These are phyloP conservation scores for Rhizophagus clarus DNA, from an alignment of 192 early-diverging fungal genomes.

Conservation along the genomic window DNA sequence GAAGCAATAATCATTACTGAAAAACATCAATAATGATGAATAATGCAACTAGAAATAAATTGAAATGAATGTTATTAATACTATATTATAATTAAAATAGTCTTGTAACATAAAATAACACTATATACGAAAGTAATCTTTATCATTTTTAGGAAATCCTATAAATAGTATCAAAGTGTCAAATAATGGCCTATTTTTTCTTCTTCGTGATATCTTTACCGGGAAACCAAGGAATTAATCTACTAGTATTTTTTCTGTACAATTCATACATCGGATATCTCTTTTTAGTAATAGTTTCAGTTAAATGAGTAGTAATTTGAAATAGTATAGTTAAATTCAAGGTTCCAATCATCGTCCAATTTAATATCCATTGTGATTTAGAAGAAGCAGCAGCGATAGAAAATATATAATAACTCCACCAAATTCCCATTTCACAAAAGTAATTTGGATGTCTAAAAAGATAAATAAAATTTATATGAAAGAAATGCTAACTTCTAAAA, in stretches of 20 bases:
- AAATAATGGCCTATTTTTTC: background rate
- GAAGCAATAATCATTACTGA: too few relatives aligned
- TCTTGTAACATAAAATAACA: too few relatives aligned
- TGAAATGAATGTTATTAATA: too few relatives aligned
- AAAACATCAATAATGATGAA: too few relatives aligned
- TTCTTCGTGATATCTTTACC: background rate
- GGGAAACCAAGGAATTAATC: constrained; percentile 15
- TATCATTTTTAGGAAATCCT: too few relatives aligned
- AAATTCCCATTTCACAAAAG: constrained; percentile 74
- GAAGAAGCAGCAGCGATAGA: constrained; percentile 52
- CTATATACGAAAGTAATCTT: too few relatives aligned
- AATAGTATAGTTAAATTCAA: constrained; percentile 67
- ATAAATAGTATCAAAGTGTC: background rate
- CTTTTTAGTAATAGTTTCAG: constrained; percentile 53
- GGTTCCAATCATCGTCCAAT: constrained; percentile 53
- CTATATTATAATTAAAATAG: too few relatives aligned
- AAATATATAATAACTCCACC: constrained; percentile 61
- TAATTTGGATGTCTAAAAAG: constrained; percentile 78
- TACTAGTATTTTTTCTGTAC: constrained; percentile 9
- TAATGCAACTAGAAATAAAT: too few relatives aligned
- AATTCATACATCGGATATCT: constrained; percentile 7
- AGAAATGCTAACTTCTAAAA: too few relatives aligned
- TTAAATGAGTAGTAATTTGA: constrained; percentile 61
- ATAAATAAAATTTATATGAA: background rate
- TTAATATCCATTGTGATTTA: constrained; percentile 36